Conservation (phyloP, 192 early-diverging fungal species). For the Backusella liffmaniae region DNA sequence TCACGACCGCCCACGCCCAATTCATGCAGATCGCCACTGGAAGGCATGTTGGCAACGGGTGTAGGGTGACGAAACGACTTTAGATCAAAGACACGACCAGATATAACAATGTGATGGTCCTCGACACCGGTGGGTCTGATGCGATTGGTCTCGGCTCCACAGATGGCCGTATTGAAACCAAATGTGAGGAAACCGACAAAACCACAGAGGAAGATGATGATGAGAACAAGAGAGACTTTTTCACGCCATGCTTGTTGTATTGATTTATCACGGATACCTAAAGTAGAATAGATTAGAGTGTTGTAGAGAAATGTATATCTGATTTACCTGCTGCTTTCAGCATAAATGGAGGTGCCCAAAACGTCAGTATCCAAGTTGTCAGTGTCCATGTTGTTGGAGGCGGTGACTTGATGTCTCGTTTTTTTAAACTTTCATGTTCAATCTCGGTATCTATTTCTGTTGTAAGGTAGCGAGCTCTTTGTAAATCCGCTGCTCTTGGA, state of each 20-base stretch:
- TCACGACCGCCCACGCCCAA: conserved; percentile 67
- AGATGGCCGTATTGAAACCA: conserved; percentile 73
- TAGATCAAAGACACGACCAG: conserved; percentile 64
- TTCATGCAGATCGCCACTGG: conserved; percentile 53
- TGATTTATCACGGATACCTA: conserved; percentile 35
- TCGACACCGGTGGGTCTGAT: conserved; percentile 51
- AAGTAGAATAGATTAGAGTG: neutral
- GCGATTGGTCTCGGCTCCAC: conserved; percentile 43
- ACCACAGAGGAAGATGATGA: conserved; percentile 75
- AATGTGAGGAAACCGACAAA: conserved; percentile 83
- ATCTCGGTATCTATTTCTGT: neutral
- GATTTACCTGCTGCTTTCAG: conserved; percentile 18
- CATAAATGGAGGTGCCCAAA: conserved; percentile 26
- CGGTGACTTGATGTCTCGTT: neutral
- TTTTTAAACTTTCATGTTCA: neutral
- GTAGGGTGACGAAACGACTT: conserved; percentile 54
- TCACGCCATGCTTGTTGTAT: conserved; percentile 87
- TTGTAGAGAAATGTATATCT: neutral
- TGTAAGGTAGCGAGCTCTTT: neutral
- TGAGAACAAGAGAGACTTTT: conserved; percentile 82
- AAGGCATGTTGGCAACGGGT: conserved; percentile 31
- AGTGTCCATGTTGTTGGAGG: conserved; percentile 13
- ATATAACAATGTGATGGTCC: conserved; percentile 55
- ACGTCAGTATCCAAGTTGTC: conserved; percentile 25
- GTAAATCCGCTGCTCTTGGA: neutral